phyloP scores from a whole-genome alignment of 164 flowering plant species.

The Sedum album region DNA sequence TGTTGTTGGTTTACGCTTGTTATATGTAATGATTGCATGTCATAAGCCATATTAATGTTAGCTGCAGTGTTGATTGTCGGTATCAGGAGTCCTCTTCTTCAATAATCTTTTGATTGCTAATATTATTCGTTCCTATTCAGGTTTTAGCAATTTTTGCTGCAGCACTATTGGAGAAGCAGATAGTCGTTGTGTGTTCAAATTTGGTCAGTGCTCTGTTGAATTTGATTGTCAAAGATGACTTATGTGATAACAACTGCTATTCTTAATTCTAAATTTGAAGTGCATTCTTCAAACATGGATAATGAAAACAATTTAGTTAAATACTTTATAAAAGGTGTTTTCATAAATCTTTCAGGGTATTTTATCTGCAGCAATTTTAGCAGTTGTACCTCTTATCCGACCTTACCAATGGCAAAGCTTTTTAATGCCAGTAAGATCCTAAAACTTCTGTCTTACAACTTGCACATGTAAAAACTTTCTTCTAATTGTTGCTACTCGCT shows the following conservation, averaged over 20 bases:
- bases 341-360: slow-evolving; percentile 50
- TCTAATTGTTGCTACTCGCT: neutral
- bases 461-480: neutral
- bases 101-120: neutral
- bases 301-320: neutral
- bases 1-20: neutral
- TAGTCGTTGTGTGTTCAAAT: slow-evolving; percentile 77
- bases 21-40: neutral
- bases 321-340: slow-evolving; percentile 1
- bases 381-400: slow-evolving; percentile 78
- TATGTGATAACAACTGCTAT: no score
- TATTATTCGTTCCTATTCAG: slow-evolving; percentile 25
- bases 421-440: slow-evolving; percentile 72
- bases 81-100: neutral
- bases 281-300: neutral
- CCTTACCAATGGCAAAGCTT: slow-evolving; percentile 98
- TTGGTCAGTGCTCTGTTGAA: slow-evolving; percentile 39
- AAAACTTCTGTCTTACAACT: neutral
- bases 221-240: neutral
- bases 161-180: slow-evolving; percentile 91
- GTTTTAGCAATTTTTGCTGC: slow-evolving; percentile 77
- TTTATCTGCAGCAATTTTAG: slow-evolving; percentile 72
- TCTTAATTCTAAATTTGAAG: neutral
- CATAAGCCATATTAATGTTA: neutral
- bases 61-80: no score